Base-by-base conservation (phyloP, 306 rosid genomes). In the Albizia julibrissin region DNA sequence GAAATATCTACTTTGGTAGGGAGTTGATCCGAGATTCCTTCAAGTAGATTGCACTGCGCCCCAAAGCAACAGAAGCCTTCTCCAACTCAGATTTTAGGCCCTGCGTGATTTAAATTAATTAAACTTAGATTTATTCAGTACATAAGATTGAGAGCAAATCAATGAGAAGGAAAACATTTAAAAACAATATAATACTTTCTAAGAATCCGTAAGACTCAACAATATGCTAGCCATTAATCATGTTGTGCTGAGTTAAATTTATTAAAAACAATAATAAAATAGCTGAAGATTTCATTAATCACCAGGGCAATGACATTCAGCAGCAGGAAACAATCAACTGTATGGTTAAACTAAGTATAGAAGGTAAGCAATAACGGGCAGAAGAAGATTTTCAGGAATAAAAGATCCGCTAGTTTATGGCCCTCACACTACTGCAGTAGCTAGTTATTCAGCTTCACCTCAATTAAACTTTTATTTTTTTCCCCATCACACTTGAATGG, bases 11-110 rank as follows among this genome's bases (percentile, higher is more conserved):
- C 99, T 89, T 91, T 83, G 99, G 98, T 70, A 96, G 85, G 87
- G 98, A 93, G 92, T 91, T 90, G 70, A 96, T 96, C 72, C 90
- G 91, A 72, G 99, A 94, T 81, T 96, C 99, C 89, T 92, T 96
- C 89, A 90, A 27, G 83, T 89, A 92, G 29, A 85, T 81, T 73
- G 99, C 97, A 91, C 97, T 96, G 72, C 94, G 93, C 75, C 99
- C 99, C 91, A 96, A 87, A 49, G 87, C 87, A 78, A 97, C 91
- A 49, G 98, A 96, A 70, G 89, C 94, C 84, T 96, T 96, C 79
- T 96, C 99, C 88, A 96, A 86, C 83, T 96, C 99, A 42, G 99
- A 96, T 88, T 94, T 96, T 80, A 96, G 81, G 78, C 92, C 99
- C 99, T 96, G 79, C 89, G 87, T 71, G 56, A 80, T 42, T 58